Evolutionary conservation across 768 basidiomycete species (phyloP), one percentile per base, ranked within the genome.

Genomic region (Tricholoma flavovirens): DNA sequence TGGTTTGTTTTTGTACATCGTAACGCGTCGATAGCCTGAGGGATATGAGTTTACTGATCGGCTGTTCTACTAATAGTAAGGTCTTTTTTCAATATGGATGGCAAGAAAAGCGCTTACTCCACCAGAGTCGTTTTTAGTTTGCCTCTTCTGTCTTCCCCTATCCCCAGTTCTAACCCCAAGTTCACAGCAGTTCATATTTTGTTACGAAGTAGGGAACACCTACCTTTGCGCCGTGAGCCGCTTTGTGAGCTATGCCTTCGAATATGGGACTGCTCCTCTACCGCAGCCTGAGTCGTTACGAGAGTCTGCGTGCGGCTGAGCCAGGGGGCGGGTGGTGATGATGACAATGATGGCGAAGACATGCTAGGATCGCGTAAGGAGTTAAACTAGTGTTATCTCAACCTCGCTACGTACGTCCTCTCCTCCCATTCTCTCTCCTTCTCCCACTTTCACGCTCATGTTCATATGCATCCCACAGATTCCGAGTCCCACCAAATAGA

Each of bases 191-290:
- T 98, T 98, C 72, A 97, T 98, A 60, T 99, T 99, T 83, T 87
- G 97, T 14, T 93, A 86, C 69, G 97, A 99, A 71, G 80, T 93
- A 10, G 97, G 97, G 3, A 97, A 99, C 69, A 90, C 93, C 4
- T 99, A 96, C 67, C 79, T 99, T 21, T 97, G 95, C 1, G 93
- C 96, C 21, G 90, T 99, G 60, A 95, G 93, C 61, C 87, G 93
- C 42, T 96, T 98, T 69, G 95, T 99, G 87, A 89, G 94, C 36
- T 98, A 99, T 65, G 93, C 96, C 0, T 99, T 98, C 64, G 97
- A 99, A 66, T 98, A 95, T 56, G 97, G 94, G 2, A 94, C 97
- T 72, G 87, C 93, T n/a, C 77, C 93, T n/a, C 73, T 90, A 14
- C 88, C 87, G 40, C 75, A 76, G 62, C 60, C 74, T 14, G 77